phyloP scores from a whole-genome alignment of 176 grass and related monocot species.

The Raddia distichophylla region DNA sequence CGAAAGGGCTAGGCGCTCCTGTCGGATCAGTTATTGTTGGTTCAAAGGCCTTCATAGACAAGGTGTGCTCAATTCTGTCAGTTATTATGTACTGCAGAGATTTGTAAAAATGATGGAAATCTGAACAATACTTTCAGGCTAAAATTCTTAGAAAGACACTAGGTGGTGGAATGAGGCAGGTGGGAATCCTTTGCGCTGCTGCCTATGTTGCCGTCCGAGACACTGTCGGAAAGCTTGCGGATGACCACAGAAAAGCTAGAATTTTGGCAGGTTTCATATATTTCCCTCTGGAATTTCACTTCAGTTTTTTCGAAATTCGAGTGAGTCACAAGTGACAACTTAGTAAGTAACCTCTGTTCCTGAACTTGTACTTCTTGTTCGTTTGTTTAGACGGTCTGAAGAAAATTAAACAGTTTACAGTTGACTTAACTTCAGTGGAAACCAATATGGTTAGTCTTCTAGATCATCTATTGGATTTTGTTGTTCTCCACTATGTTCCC shows the following conservation, averaged over 20 bases:
- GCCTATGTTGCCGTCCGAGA: slow-evolving; percentile 77
- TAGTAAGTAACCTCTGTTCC: neutral
- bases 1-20: slow-evolving; percentile 93
- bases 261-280: slow-evolving; percentile 63
- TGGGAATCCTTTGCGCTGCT: slow-evolving; percentile 90
- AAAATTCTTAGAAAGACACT: slow-evolving; percentile 90
- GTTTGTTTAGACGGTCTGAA: slow-evolving; percentile 71
- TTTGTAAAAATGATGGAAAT: neutral
- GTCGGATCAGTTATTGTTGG: slow-evolving; percentile 90
- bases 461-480: neutral
- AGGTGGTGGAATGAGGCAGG: slow-evolving; percentile 97
- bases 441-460: slow-evolving; percentile 76
- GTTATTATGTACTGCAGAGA: neutral
- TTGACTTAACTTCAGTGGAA: slow-evolving; percentile 64
- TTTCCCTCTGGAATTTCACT: neutral
- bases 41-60: slow-evolving; percentile 70
- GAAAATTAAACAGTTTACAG: slow-evolving; percentile 66
- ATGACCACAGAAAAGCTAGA: slow-evolving; percentile 90
- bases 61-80: slow-evolving; percentile 47
- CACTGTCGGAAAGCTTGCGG: slow-evolving; percentile 62
- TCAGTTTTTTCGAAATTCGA: neutral
- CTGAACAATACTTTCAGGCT: slow-evolving; percentile 48
- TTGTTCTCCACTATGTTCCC: neutral
- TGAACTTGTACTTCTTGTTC: neutral
- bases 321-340: neutral